Evolutionary conservation across 768 basidiomycete genomes (phyloP).

Genomic region (Thelephora aurantiotincta): DNA sequence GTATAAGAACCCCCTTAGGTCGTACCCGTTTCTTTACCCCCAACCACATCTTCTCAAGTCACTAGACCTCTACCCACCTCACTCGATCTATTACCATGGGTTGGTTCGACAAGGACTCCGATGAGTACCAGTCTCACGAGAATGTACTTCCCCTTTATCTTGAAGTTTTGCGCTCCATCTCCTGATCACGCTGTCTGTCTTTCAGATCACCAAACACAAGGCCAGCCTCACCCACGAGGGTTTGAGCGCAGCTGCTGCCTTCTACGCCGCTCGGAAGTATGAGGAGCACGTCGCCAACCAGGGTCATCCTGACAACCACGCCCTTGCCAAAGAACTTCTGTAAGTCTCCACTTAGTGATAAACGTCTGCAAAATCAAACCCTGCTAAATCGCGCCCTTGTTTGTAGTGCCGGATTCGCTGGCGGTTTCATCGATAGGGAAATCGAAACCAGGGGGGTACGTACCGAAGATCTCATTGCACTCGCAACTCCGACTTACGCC

Average conservation of each 20-base stretch:
- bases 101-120: conserved; percentile 26
- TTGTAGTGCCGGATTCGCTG: conserved; percentile 38
- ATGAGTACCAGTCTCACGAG: conserved; percentile 27
- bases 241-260: conserved; percentile 52
- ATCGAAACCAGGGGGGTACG: conserved; percentile 45
- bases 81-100: conserved; percentile 21
- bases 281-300: conserved; percentile 35
- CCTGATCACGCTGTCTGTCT: conserved; percentile 1
- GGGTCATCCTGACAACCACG: conserved; percentile 37
- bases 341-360: conserved; percentile 7
- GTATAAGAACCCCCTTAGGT: too few relatives aligned
- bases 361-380: neutral
- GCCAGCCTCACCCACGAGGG: conserved; percentile 50
- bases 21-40: too few relatives aligned
- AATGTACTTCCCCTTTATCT: conserved; percentile 16
- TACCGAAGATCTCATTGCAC: neutral
- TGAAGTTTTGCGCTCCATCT: neutral
- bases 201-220: conserved; percentile 38
- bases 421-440: conserved; percentile 35
- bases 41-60: conserved; percentile 1
- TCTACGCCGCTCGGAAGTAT: conserved; percentile 55
- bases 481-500: neutral
- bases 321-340: conserved; percentile 42
- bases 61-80: conserved; percentile 10
- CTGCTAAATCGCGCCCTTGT: neutral